Percentiles rank a stretch among this genome's conserved stretches.
Evolutionary conservation across 495 filamentous ascomycete species (phyloP).

Genomic region (Penicillium mononematosum): DNA sequence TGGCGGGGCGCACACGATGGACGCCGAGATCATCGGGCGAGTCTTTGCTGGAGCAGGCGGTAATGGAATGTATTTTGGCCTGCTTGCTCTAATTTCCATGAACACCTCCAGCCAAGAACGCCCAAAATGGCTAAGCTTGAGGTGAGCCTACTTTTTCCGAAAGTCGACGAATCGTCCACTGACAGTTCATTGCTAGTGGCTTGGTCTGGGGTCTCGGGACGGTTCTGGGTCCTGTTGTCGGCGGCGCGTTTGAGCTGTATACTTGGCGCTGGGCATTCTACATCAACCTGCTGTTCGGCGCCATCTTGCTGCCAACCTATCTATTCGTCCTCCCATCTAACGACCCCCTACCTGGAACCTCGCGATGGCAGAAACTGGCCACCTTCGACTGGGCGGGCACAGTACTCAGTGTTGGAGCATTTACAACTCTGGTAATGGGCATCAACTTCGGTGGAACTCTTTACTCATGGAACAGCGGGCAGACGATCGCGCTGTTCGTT

Average conservation of each 20-base stretch:
- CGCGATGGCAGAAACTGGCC: slow-evolving; percentile 35
- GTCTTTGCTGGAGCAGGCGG: slow-evolving; percentile 44
- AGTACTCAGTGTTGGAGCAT: slow-evolving; percentile 28
- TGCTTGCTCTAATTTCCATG: slow-evolving; percentile 43
- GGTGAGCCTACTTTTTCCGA: slow-evolving; percentile 7
- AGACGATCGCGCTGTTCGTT: slow-evolving; percentile 28
- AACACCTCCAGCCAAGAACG: slow-evolving; percentile 47
- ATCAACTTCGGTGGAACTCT: slow-evolving; percentile 34
- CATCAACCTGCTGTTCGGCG: slow-evolving; percentile 57
- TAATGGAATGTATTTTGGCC: slow-evolving; percentile 52
- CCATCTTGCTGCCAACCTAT: slow-evolving; percentile 51
- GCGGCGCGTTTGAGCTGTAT: slow-evolving; percentile 37
- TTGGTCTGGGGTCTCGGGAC: slow-evolving; percentile 49
- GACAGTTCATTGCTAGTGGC: slow-evolving; percentile 9
- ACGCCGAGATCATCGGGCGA: slow-evolving; percentile 49
- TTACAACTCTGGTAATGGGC: slow-evolving; percentile 26
- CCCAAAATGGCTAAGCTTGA: slow-evolving; percentile 45
- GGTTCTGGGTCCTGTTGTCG: slow-evolving; percentile 42
- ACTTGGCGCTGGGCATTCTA: slow-evolving; percentile 47
- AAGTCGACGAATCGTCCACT: background rate
- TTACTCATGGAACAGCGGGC: slow-evolving; percentile 29
- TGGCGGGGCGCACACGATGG: slow-evolving; percentile 49
- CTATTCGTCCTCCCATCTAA: slow-evolving; percentile 51
- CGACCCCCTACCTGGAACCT: slow-evolving; percentile 41
- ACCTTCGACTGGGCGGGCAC: slow-evolving; percentile 34